phyloP scores from a whole-genome alignment of 1,284 basidiomycete species.

The Moesziomyces antarcticus region DNA sequence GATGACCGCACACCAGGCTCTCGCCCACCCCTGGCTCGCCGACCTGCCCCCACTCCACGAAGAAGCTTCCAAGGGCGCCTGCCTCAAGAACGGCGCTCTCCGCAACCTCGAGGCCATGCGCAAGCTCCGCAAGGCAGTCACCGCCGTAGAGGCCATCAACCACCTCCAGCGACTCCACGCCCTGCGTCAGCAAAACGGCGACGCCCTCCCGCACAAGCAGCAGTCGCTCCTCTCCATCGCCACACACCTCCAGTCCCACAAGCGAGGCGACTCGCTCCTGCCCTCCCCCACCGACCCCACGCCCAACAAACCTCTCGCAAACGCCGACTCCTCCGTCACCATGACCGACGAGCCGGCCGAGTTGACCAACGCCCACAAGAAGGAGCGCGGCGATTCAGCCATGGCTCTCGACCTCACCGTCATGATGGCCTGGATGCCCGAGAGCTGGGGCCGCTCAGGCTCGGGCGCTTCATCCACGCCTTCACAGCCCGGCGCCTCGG shows the following conservation, averaged over 20 bases:
- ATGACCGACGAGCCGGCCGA: conserved; percentile 19
- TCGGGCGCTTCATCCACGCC: conserved; percentile 13
- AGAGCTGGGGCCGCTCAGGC: conserved; percentile 26
- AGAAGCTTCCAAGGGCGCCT: conserved; percentile 49
- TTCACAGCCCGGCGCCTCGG: conserved; percentile 9
- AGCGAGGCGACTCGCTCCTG: conserved; percentile 32
- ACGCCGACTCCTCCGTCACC: conserved; percentile 8
- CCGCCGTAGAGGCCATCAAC: conserved; percentile 59
- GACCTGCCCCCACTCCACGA: conserved; percentile 55
- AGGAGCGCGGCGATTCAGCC: conserved; percentile 45
- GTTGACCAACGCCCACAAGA: background rate
- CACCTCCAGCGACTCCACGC: conserved; percentile 57
- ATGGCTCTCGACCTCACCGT: conserved; percentile 59
- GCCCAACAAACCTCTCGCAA: conserved; percentile 4
- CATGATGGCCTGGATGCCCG: conserved; percentile 56
- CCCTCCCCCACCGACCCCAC: conserved; percentile 13
- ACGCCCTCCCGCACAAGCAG: conserved; percentile 49
- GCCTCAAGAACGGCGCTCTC: conserved; percentile 57
- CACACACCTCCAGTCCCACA: conserved; percentile 38
- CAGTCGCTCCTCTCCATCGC: conserved; percentile 49
- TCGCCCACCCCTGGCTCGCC: conserved; percentile 64
- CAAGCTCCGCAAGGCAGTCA: conserved; percentile 60
- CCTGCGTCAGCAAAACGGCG: conserved; percentile 53
- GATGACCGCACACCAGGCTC: conserved; percentile 62
- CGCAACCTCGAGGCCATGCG: conserved; percentile 53